Evolutionary conservation across 2,329 filamentous ascomycete species (phyloP).

Genomic region (Monilinia fructicola): DNA sequence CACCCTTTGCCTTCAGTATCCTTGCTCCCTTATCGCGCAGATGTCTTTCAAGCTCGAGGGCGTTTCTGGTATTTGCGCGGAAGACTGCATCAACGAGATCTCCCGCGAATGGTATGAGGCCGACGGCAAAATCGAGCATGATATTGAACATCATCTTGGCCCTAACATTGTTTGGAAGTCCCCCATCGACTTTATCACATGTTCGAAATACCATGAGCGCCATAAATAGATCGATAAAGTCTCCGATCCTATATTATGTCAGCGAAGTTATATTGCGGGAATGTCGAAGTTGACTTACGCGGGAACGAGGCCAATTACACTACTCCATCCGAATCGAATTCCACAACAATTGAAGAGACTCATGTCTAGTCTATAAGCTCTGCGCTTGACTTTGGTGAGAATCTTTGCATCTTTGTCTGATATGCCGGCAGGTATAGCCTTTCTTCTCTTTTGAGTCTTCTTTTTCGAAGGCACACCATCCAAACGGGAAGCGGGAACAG

Average conservation of each 20-base stretch:
- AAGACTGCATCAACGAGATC: conserved; percentile 69
- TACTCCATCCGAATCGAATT: conserved; percentile 84
- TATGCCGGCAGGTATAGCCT: conserved; percentile 79
- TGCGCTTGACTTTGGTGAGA: conserved; percentile 80
- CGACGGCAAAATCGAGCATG: conserved; percentile 68
- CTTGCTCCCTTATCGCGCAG: conserved; percentile 67
- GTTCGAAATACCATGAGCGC: conserved; percentile 72
- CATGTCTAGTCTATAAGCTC: conserved; percentile 84
- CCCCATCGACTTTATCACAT: conserved; percentile 73
- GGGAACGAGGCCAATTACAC: conserved; percentile 80
- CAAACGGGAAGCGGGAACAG: conserved; percentile 70
- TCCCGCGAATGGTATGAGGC: conserved; percentile 73
- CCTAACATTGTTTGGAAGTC: conserved; percentile 62
- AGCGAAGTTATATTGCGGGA: conserved; percentile 24
- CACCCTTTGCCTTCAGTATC: conserved; percentile 50
- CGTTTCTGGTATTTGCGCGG: conserved; percentile 76
- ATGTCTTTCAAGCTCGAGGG: conserved; percentile 61
- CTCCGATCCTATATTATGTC: conserved; percentile 60
- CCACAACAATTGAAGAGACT: conserved; percentile 78
- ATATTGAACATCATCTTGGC: conserved; percentile 81
- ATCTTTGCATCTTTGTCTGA: conserved; percentile 78
- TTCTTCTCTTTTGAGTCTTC: conserved; percentile 81
- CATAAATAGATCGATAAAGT: conserved; percentile 70
- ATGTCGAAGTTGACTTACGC: conserved; percentile 55
- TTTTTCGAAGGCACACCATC: conserved; percentile 59